Evolutionary conservation across 2,329 filamentous ascomycete genomes (phyloP), one percentile per base, ranked within the genome.

Genomic region (Parasarocladium wereldwijsianum): DNA sequence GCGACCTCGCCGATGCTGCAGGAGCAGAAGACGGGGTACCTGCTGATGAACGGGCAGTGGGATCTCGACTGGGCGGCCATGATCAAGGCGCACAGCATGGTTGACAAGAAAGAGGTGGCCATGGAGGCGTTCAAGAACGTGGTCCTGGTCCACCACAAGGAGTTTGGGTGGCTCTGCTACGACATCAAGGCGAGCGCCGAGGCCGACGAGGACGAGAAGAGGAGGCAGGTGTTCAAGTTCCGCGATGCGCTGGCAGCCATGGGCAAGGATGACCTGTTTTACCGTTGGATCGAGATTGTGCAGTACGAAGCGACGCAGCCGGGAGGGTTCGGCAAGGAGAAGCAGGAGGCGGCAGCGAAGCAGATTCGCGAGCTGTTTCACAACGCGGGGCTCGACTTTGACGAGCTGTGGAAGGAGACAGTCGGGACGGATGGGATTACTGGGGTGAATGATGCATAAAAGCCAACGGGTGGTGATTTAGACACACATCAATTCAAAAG

Each of bases 231-330:
- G 7, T 70, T 90, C 37, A 66, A 68, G 3, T 92, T 94, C 50
- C 76, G 82, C 42, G 78, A 90, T 24, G 73, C 74, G 13, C 62
- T 94, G 41, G 65, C 69, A 2, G 65, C 65, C 3, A 63, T 90
- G 52, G 84, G 79, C 24, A 93, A 93, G 54, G 86, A 93, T 51
- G 74, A 79, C 38, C 52, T 94, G 31, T 94, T 94, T 57, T 93
- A 81, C 57, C 72, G 78, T 32, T 93, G 85, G 84, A 81, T 93
- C 28, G 86, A 94, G 58, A 68, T 92, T 46, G 75, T 94, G 29
- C 85, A 94, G 55, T 92, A 74, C 44, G 85, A 93, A 55, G 77
- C 81, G 24, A 77, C 74, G 20, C 68, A 70, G 40, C 80, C 84
- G 0, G 82, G 77, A 12, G 82, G 81, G 0, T 92, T 93, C 46